Conservation (phyloP, 2,329 filamentous ascomycete species). For the Harringtonia aguacate region DNA sequence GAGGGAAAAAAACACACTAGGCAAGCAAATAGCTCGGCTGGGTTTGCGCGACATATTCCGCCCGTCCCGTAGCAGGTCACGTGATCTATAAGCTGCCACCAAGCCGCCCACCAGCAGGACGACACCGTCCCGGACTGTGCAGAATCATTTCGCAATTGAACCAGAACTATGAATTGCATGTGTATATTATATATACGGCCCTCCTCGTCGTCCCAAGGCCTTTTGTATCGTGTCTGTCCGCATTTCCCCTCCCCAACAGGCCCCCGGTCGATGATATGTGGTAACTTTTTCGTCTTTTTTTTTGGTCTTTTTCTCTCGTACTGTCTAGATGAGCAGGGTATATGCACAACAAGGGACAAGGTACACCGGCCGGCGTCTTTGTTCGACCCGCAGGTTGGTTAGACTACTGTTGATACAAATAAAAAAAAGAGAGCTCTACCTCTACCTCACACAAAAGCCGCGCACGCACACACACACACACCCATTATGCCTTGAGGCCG, state of each 20-base stretch:
- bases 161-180: too few relatives aligned
- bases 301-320: conserved; percentile 5
- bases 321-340: conserved; percentile 29
- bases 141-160: too few relatives aligned
- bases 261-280: too few relatives aligned
- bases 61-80: background rate
- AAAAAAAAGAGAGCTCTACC: background rate
- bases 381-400: background rate
- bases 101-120: too few relatives aligned
- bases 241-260: too few relatives aligned
- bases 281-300: background rate
- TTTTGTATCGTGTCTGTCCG: too few relatives aligned
- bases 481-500: conserved; percentile 73
- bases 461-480: background rate
- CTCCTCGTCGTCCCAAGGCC: too few relatives aligned
- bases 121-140: too few relatives aligned
- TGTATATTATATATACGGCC: too few relatives aligned
- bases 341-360: conserved; percentile 28
- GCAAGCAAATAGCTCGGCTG: conserved; percentile 6
- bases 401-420: conserved; percentile 11
- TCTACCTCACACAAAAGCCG: background rate
- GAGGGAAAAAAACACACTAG: background rate
- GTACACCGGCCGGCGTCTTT: background rate
- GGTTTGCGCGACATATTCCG: conserved; percentile 7
- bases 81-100: too few relatives aligned